Evolutionary conservation across 257 asterid species (phyloP), one percentile per base, ranked within the genome.

Genomic region (Scutellaria barbata): DNA sequence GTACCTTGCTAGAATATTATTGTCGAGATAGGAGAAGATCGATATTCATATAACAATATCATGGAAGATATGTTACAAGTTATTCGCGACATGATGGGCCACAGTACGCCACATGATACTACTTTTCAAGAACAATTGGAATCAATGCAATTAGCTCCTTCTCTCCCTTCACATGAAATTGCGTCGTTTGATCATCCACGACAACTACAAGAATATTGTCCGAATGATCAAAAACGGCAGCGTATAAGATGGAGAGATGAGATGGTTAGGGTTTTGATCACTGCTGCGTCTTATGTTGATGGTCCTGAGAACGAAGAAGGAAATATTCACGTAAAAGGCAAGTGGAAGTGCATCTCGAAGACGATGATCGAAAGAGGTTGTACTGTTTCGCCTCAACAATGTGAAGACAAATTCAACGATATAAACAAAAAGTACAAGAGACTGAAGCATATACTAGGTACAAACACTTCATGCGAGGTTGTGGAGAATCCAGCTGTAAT

Each of bases 351-450:
- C 14, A 66, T 89, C 33, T 89, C 96, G n/a, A 33, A 35, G 6
- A 69, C 61, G 42, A 75, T 89, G 86, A 10, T 22, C 6, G 84
- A 85, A 72, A 79, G 82, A 55, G 91, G 93, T 30, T 72, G 65
- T 60, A 6, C 30, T n/a, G 87, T 83, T 10, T 83, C 91, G 0
- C 87, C 93, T 42, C 93, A 85, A 60, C 96, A 87, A 61, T 86
- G 90, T 64, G 89, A 85, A 78, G 92, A 86, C 60, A 88, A 88
- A 35, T 83, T 85, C 76, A 83, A 86, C 41, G 87, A 78, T 62
- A 72, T 89, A 60, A 85, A 77, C 72, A 81, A 83, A 45, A 87
- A 80, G 79, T 85, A 70, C 72, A 80, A 73, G 79, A 77, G 85
- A 50, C 47, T 89, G 74, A 81, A 71, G 25, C 83, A 72, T 4